These are phyloP conservation scores for Pterothamnion heteromorphum DNA, from an alignment of 31 red algal species.

Conservation along the genomic window DNA sequence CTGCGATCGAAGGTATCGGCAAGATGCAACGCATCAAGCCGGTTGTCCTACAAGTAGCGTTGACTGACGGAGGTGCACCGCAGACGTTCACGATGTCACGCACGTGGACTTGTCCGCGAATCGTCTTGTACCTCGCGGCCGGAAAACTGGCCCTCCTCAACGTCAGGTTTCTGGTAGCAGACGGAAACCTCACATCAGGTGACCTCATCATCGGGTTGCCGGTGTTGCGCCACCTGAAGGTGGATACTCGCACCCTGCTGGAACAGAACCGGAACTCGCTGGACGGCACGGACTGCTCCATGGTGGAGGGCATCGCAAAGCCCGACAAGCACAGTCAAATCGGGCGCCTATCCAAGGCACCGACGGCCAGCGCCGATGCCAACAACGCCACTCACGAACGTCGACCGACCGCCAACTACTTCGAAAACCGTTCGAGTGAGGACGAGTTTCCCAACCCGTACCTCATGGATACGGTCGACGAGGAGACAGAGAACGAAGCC, in stretches of 20 bases:
- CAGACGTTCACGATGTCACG: slow-evolving; percentile 22
- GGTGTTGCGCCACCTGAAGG: background rate
- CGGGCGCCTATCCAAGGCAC: background rate
- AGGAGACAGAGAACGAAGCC: background rate
- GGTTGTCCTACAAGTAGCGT: slow-evolving; percentile 21
- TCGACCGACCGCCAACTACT: background rate
- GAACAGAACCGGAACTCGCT: background rate
- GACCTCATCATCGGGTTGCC: slow-evolving; percentile 28
- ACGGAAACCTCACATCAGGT: background rate
- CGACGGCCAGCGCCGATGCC: background rate
- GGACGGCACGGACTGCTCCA: slow-evolving; percentile 35
- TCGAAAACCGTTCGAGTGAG: background rate
- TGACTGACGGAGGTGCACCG: background rate
- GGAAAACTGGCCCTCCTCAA: slow-evolving; percentile 30
- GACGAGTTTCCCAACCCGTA: background rate
- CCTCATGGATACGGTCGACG: background rate
- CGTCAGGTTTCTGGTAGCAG: slow-evolving; percentile 20
- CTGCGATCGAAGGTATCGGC: background rate
- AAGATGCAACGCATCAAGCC: background rate
- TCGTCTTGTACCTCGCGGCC: background rate
- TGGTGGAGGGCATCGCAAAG: background rate
- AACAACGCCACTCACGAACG: background rate
- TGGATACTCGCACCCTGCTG: background rate
- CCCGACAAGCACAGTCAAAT: background rate
- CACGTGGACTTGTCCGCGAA: background rate